Evolutionary conservation across 352 stramenopile genomes (phyloP), one percentile per base, ranked within the genome.

Genomic region (Pythium myriotylum): DNA sequence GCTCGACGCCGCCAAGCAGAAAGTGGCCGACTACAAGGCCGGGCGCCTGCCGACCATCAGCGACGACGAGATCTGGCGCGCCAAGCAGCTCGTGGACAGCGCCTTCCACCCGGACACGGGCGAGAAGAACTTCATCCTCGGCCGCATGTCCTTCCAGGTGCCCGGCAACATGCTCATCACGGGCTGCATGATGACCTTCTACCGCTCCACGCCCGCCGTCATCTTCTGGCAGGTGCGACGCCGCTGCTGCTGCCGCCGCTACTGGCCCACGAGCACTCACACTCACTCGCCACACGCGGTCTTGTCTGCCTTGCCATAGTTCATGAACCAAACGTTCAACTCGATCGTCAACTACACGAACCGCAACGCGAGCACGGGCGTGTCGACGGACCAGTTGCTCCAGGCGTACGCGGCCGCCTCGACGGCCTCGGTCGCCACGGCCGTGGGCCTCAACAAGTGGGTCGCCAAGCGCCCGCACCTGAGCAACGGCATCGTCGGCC

Each of bases 311-410:
- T 16, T 43, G 37, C 5, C 4, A 43, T 43, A 43, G 73, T 94
- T 88, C 53, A 86, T 93, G 72, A 97, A 97, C 76, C 90, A 97
- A 68, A 94, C 81, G 19, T 97, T 96, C 67, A 97, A 97, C 73
- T 92, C 88, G 42, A 84, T 95, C 59, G 86, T 97, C 70, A 97
- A 97, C 77, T 97, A 96, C 73, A 92, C 86, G 13, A 97, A 97
- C 81, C 86, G 90, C 39, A 97, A 97, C 63, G 88, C 88, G 46
- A 95, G 87, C 47, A 94, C 86, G 47, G 85, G 85, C 41, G 85
- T 96, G 9, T 87, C 81, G 20, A 88, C 74, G 35, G 74, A 89
- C 22, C 81, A 96, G 62, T 67, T 96, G 13, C 58, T 81, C 33
- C 84, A 94, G 64, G 86, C 87, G 22, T 96, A 96, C 59, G 84